These are phyloP conservation scores for Ophiostoma fasciatum DNA, from an alignment of 2,329 filamentous ascomycete species.

Conservation along the genomic window DNA sequence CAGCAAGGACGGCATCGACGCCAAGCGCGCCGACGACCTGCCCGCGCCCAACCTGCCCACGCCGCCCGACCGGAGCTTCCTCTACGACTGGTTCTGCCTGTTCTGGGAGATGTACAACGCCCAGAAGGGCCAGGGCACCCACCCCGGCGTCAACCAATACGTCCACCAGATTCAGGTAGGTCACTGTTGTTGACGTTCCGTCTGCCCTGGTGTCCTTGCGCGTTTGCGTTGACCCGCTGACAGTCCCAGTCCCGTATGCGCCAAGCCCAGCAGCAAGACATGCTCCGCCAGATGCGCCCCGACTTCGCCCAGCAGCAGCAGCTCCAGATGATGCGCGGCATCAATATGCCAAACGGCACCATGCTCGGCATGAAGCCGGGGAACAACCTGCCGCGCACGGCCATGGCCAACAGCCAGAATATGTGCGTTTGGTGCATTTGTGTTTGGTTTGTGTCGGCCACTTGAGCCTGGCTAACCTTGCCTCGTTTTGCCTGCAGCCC, in stretches of 20 bases:
- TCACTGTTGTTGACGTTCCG: slow-evolving; percentile 5
- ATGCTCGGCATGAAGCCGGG: slow-evolving; percentile 44
- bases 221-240: neutral
- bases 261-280: slow-evolving; percentile 62
- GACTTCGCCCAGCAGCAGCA: slow-evolving; percentile 36
- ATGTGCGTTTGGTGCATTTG: slow-evolving; percentile 34
- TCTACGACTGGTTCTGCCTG: slow-evolving; percentile 95
- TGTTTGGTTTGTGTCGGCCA: no score
- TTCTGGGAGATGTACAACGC: slow-evolving; percentile 95
- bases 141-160: slow-evolving; percentile 55
- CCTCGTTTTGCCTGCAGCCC: slow-evolving; percentile 28
- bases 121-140: slow-evolving; percentile 55
- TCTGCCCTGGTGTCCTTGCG: neutral
- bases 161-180: slow-evolving; percentile 70
- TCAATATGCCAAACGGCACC: slow-evolving; percentile 44
- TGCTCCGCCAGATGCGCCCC: slow-evolving; percentile 58
- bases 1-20: slow-evolving; percentile 58
- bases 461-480: slow-evolving; percentile 8
- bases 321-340: slow-evolving; percentile 54
- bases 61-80: slow-evolving; percentile 60
- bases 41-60: slow-evolving; percentile 57
- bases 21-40: slow-evolving; percentile 65
- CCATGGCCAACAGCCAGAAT: slow-evolving; percentile 64
- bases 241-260: slow-evolving; percentile 56
- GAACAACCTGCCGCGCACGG: slow-evolving; percentile 55